phyloP scores from a whole-genome alignment of 148 eudicot species.

The Rhododendron molle region DNA sequence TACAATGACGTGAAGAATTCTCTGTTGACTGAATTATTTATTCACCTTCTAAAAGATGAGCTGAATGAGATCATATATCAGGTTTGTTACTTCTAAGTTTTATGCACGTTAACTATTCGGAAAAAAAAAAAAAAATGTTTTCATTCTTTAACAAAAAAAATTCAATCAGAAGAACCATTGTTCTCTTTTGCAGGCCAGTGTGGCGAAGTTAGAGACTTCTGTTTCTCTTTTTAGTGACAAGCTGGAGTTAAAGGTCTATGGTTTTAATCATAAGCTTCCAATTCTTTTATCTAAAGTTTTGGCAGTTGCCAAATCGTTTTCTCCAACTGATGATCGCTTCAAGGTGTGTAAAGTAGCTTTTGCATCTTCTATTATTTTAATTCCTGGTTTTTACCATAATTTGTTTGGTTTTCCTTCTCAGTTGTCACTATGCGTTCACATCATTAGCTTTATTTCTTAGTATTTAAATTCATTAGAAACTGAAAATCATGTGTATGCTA shows the following conservation, averaged over 20 bases:
- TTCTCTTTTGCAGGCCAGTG: slow-evolving; percentile 67
- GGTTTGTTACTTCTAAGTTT: slow-evolving; percentile 37
- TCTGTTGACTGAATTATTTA: slow-evolving; percentile 82
- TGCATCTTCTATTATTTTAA: not conserved
- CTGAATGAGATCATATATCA: slow-evolving; percentile 88
- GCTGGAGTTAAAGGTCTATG: slow-evolving; percentile 88
- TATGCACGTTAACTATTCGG: not conserved
- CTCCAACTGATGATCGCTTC: slow-evolving; percentile 81
- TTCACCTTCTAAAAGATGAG: slow-evolving; percentile 84
- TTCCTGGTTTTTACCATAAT: not conserved
- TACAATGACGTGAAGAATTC: slow-evolving; percentile 51
- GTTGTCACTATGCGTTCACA: not conserved
- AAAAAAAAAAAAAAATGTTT: too few relatives aligned
- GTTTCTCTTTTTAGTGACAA: slow-evolving; percentile 74
- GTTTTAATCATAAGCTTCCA: slow-evolving; percentile 89
- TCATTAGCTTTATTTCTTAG: not conserved
- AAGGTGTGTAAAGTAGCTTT: slow-evolving; percentile 39
- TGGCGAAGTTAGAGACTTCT: slow-evolving; percentile 92
- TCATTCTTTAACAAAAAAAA: too few relatives aligned
- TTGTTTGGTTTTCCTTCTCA: not conserved
- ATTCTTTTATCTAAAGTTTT: slow-evolving; percentile 74
- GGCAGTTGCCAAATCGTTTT: slow-evolving; percentile 57
- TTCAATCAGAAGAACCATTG: not conserved
- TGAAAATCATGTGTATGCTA: not conserved
- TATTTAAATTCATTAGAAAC: not conserved